phyloP scores from a whole-genome alignment of 2,329 filamentous ascomycete genomes.

The Neopestalotiopsis sp. region DNA sequence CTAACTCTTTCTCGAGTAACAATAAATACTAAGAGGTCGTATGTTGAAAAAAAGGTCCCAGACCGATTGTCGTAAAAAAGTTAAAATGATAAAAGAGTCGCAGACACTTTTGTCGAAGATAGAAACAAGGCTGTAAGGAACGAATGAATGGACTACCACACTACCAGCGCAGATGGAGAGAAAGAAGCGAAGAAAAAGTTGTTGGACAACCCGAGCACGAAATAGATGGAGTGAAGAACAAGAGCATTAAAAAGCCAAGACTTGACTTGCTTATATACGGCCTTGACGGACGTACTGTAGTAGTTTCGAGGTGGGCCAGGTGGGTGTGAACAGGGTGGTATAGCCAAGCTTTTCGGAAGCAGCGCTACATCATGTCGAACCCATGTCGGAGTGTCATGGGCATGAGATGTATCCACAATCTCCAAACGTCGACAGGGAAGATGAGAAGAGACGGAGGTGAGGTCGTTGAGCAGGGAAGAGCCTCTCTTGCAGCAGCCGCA shows the following conservation, averaged over 20 bases:
- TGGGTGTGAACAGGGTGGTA: constrained; percentile 27
- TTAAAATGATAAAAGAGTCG: constrained; percentile 47
- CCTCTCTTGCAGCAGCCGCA: constrained; percentile 24
- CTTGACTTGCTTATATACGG: constrained; percentile 49
- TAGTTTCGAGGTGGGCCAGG: constrained; percentile 29
- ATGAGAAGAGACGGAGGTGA: constrained; percentile 31
- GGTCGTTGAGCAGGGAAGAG: constrained; percentile 33
- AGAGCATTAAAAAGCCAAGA: constrained; percentile 38
- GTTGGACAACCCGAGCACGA: constrained; percentile 30
- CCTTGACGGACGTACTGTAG: constrained; percentile 19
- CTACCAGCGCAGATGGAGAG: constrained; percentile 52
- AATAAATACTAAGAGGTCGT: constrained; percentile 33
- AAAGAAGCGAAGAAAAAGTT: constrained; percentile 40
- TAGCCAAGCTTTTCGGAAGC: constrained; percentile 30
- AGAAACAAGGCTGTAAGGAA: constrained; percentile 42
- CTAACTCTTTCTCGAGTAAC: constrained; percentile 20
- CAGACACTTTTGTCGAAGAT: constrained; percentile 41
- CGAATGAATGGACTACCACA: constrained; percentile 53
- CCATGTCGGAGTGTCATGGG: constrained; percentile 30
- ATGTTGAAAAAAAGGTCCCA: constrained; percentile 51
- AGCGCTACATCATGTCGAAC: constrained; percentile 32
- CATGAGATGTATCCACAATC: constrained; percentile 43
- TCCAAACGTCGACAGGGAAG: constrained; percentile 45
- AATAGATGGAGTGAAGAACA: constrained; percentile 33
- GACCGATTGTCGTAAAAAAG: constrained; percentile 47